phyloP scores from a whole-genome alignment of 2,329 filamentous ascomycete genomes.

The Dactylellina cionopaga region DNA sequence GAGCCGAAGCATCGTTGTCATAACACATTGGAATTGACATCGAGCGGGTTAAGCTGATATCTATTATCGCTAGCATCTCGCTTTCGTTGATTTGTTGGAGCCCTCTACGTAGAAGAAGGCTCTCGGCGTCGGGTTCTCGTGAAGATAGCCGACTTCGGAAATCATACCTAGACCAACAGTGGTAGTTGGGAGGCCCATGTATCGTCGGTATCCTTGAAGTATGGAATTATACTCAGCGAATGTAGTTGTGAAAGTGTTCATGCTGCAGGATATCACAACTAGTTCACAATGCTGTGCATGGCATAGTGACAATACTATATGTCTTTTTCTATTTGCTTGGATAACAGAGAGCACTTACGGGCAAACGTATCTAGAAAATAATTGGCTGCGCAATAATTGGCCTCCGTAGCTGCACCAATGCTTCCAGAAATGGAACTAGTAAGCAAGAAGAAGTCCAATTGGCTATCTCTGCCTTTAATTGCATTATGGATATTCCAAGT shows the following conservation, averaged over 20 bases:
- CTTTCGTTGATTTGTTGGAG: slow-evolving; percentile 8
- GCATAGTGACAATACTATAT: too few relatives aligned
- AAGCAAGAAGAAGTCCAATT: slow-evolving; percentile 63
- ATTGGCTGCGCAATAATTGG: slow-evolving; percentile 65
- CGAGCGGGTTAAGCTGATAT: slow-evolving; percentile 4
- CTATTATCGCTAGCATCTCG: slow-evolving; percentile 19
- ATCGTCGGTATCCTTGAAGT: slow-evolving; percentile 55
- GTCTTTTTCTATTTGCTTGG: too few relatives aligned
- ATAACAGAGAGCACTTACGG: slow-evolving; percentile 56
- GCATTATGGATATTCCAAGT: slow-evolving; percentile 68
- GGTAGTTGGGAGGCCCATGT: slow-evolving; percentile 57
- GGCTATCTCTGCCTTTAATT: slow-evolving; percentile 58
- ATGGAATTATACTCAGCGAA: slow-evolving; percentile 54
- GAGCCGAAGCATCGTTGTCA: background rate
- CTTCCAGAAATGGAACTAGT: slow-evolving; percentile 61
- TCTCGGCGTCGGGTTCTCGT: too few relatives aligned
- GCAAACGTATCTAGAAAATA: slow-evolving; percentile 60
- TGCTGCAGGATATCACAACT: too few relatives aligned
- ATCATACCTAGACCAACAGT: too few relatives aligned
- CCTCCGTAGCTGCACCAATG: slow-evolving; percentile 61
- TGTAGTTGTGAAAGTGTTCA: too few relatives aligned
- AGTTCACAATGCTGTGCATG: too few relatives aligned
- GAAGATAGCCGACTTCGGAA: too few relatives aligned
- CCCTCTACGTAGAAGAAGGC: slow-evolving; percentile 54
- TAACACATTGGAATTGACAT: background rate